phyloP scores from a whole-genome alignment of 2,329 filamentous ascomycete genomes.

The Fusarium protoensiforme region DNA sequence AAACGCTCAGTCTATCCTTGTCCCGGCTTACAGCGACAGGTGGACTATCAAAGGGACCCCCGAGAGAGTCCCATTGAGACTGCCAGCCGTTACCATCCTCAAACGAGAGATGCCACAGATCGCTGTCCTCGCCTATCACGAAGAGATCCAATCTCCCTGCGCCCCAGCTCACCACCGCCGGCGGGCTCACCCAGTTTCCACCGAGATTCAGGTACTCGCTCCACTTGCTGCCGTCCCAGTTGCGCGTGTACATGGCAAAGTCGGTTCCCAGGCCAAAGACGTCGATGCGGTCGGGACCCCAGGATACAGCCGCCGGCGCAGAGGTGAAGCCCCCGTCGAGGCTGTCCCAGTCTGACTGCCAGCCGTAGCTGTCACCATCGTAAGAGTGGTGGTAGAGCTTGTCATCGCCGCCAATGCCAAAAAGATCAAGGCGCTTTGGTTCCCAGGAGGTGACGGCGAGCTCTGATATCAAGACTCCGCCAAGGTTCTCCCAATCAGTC shows the following conservation, averaged over 20 bases:
- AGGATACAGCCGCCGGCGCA: slow-evolving; percentile 37
- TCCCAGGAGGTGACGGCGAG: neutral
- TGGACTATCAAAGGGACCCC: neutral
- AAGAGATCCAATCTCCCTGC: slow-evolving; percentile 44
- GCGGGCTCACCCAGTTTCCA: slow-evolving; percentile 33
- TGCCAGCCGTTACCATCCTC: slow-evolving; percentile 41
- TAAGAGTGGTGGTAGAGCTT: neutral
- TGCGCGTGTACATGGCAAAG: slow-evolving; percentile 38
- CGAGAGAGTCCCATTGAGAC: neutral
- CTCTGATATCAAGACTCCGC: neutral
- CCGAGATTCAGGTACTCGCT: slow-evolving; percentile 41
- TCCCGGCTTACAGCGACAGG: neutral
- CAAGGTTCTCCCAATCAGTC: neutral
- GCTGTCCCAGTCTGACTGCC: slow-evolving; percentile 8
- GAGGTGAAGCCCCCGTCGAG: slow-evolving; percentile 25
- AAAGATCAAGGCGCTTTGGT: neutral
- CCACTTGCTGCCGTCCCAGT: slow-evolving; percentile 30
- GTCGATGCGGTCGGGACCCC: slow-evolving; percentile 39
- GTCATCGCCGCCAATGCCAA: neutral
- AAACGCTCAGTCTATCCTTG: neutral
- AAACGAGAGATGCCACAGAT: slow-evolving; percentile 40
- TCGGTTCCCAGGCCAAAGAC: slow-evolving; percentile 38
- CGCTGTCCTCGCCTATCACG: slow-evolving; percentile 43
- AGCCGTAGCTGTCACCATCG: neutral
- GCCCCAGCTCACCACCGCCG: slow-evolving; percentile 42